Evolutionary conservation across 2,329 filamentous ascomycete species (phyloP).

Genomic region (Aplosporella prunicola): DNA sequence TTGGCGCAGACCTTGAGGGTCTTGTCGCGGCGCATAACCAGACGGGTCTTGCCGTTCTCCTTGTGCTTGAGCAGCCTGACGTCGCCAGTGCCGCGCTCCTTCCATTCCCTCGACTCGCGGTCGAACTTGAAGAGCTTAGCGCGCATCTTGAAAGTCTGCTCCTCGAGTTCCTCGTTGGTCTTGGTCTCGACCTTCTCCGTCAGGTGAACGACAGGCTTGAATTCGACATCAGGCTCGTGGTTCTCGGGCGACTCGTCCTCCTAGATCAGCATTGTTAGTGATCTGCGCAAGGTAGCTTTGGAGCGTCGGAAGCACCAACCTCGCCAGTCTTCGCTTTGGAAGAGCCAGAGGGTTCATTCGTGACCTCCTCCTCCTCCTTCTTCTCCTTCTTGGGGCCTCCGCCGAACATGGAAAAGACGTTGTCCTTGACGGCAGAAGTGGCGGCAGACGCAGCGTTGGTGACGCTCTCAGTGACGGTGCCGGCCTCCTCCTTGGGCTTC

Average conservation of each 20-base stretch:
- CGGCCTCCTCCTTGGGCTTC: conserved; percentile 32
- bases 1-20: conserved; percentile 99
- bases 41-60: conserved; percentile 93
- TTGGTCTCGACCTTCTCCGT: conserved; percentile 95
- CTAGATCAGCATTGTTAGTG: too few relatives aligned
- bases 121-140: conserved; percentile 99
- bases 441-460: conserved; percentile 28
- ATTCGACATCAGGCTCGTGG: conserved; percentile 89
- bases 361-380: conserved; percentile 73
- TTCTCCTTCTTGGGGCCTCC: conserved; percentile 95
- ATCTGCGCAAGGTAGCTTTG: not conserved
- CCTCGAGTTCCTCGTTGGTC: conserved; percentile 97
- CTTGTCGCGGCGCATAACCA: conserved; percentile 99
- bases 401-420: conserved; percentile 97
- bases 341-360: conserved; percentile 79
- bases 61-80: conserved; percentile 96
- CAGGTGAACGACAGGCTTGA: conserved; percentile 90
- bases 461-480: conserved; percentile 26
- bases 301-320: conserved; percentile 29
- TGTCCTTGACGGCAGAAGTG: conserved; percentile 38
- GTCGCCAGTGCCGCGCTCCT: conserved; percentile 96
- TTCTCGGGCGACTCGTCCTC: conserved; percentile 71
- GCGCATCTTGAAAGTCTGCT: conserved; percentile 98
- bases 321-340: conserved; percentile 61
- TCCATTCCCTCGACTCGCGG: conserved; percentile 88